These are phyloP conservation scores for Carex arenaria DNA, from an alignment of 202 grass and related monocot species.

Conservation along the genomic window DNA sequence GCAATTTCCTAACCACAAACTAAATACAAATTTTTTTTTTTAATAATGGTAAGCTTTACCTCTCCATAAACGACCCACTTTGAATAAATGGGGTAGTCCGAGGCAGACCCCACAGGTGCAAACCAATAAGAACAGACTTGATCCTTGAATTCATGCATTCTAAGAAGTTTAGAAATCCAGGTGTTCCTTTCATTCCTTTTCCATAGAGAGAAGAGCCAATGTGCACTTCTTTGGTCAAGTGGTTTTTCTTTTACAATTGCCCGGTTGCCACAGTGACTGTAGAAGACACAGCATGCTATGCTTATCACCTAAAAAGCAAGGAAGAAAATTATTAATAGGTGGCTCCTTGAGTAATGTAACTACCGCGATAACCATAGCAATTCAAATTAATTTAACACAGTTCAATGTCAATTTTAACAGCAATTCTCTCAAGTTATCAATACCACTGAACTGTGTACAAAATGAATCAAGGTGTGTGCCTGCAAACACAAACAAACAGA, in stretches of 20 bases:
- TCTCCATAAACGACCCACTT: conserved; percentile 94
- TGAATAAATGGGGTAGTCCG: conserved; percentile 82
- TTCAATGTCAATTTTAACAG: not conserved
- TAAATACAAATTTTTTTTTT: too few relatives aligned
- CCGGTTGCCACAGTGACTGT: conserved; percentile 88
- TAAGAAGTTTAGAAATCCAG: conserved; percentile 71
- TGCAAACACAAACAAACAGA: too few relatives aligned
- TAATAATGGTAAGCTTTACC: conserved; percentile 39
- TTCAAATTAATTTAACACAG: not conserved
- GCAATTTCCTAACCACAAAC: not conserved
- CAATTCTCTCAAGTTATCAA: not conserved
- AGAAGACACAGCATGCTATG: conserved; percentile 88
- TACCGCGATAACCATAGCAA: not conserved
- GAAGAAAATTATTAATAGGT: not conserved
- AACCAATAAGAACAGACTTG: conserved; percentile 96
- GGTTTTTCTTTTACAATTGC: conserved; percentile 67
- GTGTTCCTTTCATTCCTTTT: conserved; percentile 73
- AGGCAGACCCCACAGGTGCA: conserved; percentile 83
- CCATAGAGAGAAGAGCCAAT: conserved; percentile 61
- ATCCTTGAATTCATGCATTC: conserved; percentile 84
- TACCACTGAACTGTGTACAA: too few relatives aligned
- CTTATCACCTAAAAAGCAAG: conserved; percentile 71
- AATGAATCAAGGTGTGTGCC: too few relatives aligned
- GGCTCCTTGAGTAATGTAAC: not conserved
- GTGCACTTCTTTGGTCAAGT: conserved; percentile 49